These are phyloP conservation scores for Oropetium thomaeum DNA, from an alignment of 176 grass and related monocot species.

Conservation along the genomic window DNA sequence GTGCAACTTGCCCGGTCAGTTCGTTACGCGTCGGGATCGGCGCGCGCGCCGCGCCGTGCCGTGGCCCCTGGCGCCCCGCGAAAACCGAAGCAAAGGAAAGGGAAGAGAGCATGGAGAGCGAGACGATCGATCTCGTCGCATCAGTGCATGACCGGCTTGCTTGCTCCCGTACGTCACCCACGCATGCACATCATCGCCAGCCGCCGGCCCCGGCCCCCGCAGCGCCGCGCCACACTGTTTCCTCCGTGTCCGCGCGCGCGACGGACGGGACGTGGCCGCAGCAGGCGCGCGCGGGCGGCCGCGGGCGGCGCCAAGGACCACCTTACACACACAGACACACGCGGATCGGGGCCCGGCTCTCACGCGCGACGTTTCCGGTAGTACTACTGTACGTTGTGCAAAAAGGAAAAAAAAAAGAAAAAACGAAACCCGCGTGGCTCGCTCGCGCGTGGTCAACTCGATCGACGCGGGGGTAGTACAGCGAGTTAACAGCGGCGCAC, in stretches of 20 bases:
- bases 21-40: constrained; percentile 42
- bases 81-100: background rate
- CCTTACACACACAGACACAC: too few relatives aligned
- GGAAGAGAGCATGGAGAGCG: too few relatives aligned
- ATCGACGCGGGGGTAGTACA: constrained; percentile 27
- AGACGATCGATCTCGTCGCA: too few relatives aligned
- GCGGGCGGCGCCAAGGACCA: background rate
- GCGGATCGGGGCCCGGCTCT: background rate
- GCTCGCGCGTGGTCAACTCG: constrained; percentile 28
- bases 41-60: background rate
- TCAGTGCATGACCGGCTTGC: too few relatives aligned
- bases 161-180: too few relatives aligned
- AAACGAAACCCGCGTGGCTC: too few relatives aligned
- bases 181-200: too few relatives aligned
- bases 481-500: constrained; percentile 44
- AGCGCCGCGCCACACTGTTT: background rate
- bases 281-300: background rate
- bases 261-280: constrained; percentile 16
- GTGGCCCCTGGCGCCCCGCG: background rate
- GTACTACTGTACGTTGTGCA: too few relatives aligned
- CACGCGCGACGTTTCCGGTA: background rate
- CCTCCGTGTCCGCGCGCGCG: constrained; percentile 27
- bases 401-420: background rate
- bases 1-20: background rate
- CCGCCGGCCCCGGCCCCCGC: background rate